Percentiles rank a stretch among this genome's conserved stretches.
phyloP scores from a whole-genome alignment of 2,329 filamentous ascomycete species.

The Stagonosporopsis vannaccii region DNA sequence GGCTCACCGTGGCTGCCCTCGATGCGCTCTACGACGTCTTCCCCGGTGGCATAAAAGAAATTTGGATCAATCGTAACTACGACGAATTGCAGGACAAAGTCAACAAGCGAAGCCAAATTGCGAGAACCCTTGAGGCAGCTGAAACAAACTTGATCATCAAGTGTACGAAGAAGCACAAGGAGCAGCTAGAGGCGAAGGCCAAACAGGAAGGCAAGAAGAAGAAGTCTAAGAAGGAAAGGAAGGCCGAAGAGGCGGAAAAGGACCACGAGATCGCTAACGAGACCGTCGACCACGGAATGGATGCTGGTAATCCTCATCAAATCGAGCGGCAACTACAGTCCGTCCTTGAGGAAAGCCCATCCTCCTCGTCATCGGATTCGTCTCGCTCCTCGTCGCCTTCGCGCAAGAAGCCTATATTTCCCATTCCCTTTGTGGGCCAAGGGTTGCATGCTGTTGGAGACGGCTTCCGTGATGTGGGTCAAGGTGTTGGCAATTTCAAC shows the following conservation, averaged over 20 bases:
- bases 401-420: conserved; percentile 41
- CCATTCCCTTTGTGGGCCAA: conserved; percentile 57
- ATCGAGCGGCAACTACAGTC: conserved; percentile 59
- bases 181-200: conserved; percentile 68
- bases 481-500: conserved; percentile 50
- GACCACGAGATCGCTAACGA: conserved; percentile 60
- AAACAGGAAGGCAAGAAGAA: conserved; percentile 66
- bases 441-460: conserved; percentile 51
- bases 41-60: conserved; percentile 90
- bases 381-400: conserved; percentile 45
- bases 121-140: conserved; percentile 75
- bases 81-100: conserved; percentile 86
- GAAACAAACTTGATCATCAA: conserved; percentile 83
- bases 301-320: conserved; percentile 65
- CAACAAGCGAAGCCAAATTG: conserved; percentile 73
- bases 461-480: conserved; percentile 60
- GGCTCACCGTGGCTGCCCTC: conserved; percentile 84
- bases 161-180: conserved; percentile 81
- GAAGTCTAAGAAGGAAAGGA: conserved; percentile 60
- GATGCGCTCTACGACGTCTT: conserved; percentile 92
- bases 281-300: conserved; percentile 61
- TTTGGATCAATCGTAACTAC: conserved; percentile 94
- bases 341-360: conserved; percentile 47
- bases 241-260: conserved; percentile 70
- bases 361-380: conserved; percentile 42